Conservation (phyloP, 202 grass and related monocot genomes). For the Carex sylvatica region DNA sequence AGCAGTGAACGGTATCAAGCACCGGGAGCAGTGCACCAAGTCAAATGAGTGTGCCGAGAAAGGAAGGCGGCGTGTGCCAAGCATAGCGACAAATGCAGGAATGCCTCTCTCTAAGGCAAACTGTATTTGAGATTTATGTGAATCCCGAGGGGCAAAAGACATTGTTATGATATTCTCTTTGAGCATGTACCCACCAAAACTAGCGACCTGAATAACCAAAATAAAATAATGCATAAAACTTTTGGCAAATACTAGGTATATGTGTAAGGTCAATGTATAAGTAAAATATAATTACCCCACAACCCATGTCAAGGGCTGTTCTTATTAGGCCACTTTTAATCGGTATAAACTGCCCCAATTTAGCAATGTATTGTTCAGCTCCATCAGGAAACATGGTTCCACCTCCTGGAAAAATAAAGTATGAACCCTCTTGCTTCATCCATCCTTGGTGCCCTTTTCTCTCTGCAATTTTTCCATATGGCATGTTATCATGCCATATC, state of each 20-base stretch:
- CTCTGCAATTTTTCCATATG: conserved; percentile 90
- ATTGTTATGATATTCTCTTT: conserved; percentile 81
- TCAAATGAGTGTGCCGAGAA: conserved; percentile 82
- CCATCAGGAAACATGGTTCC: conserved; percentile 95
- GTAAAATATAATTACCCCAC: conserved; percentile 55
- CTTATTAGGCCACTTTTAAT: conserved; percentile 61
- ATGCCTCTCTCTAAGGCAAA: conserved; percentile 93
- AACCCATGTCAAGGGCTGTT: conserved; percentile 92
- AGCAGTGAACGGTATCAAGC: conserved; percentile 86
- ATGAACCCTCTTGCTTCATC: conserved; percentile 82
- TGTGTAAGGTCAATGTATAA: background rate
- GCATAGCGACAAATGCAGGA: conserved; percentile 86
- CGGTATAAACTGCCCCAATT: conserved; percentile 54
- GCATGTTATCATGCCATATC: conserved; percentile 98
- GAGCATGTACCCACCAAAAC: conserved; percentile 89
- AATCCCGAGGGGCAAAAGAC: conserved; percentile 95
- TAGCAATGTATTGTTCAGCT: conserved; percentile 74
- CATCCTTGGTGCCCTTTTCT: conserved; percentile 96
- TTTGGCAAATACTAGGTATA: background rate
- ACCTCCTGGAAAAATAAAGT: conserved; percentile 88
- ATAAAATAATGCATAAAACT: conserved; percentile 1
- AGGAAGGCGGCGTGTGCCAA: conserved; percentile 73
- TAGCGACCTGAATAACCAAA: conserved; percentile 70
- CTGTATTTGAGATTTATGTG: conserved; percentile 96
- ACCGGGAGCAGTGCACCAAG: conserved; percentile 88